phyloP scores from a whole-genome alignment of 2,329 filamentous ascomycete genomes.

The Scedosporium dehoogii region DNA sequence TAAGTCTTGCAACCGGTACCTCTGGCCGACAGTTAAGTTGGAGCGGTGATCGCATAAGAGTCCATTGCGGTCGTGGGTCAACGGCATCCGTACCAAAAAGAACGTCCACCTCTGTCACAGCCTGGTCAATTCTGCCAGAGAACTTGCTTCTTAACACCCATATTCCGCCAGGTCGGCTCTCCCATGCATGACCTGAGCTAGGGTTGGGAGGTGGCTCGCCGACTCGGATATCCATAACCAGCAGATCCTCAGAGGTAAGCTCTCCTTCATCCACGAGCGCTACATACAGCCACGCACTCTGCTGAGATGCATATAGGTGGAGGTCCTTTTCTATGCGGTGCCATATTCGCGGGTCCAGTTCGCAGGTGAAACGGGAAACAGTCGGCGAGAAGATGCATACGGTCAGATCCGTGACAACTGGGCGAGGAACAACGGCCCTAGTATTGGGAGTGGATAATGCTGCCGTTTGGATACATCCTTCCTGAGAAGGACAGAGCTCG shows the following conservation, averaged over 20 bases:
- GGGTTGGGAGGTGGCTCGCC: constrained; percentile 36
- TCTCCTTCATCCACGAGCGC: constrained; percentile 81
- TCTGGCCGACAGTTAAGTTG: constrained; percentile 21
- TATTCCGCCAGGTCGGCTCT: constrained; percentile 63
- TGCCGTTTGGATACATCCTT: background rate
- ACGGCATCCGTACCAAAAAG: constrained; percentile 86
- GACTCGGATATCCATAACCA: constrained; percentile 71
- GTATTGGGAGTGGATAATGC: background rate
- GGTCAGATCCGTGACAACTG: constrained; percentile 23
- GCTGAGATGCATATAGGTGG: constrained; percentile 62
- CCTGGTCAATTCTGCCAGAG: constrained; percentile 57
- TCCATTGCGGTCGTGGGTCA: constrained; percentile 80
- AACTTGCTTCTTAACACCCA: constrained; percentile 67
- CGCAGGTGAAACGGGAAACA: constrained; percentile 49
- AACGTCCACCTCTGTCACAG: constrained; percentile 74
- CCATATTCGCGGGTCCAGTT: constrained; percentile 62
- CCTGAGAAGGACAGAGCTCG: background rate
- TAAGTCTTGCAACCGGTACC: constrained; percentile 25
- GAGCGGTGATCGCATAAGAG: constrained; percentile 42
- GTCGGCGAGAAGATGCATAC: constrained; percentile 15
- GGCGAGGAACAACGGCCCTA: constrained; percentile 10
- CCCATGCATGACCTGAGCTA: constrained; percentile 44
- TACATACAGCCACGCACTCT: constrained; percentile 63
- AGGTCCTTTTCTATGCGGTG: constrained; percentile 83
- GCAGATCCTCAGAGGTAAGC: constrained; percentile 60